Evolutionary conservation across 345 rosid genomes (phyloP), one percentile per base, ranked within the genome.

Genomic region (Theobroma cacao): DNA sequence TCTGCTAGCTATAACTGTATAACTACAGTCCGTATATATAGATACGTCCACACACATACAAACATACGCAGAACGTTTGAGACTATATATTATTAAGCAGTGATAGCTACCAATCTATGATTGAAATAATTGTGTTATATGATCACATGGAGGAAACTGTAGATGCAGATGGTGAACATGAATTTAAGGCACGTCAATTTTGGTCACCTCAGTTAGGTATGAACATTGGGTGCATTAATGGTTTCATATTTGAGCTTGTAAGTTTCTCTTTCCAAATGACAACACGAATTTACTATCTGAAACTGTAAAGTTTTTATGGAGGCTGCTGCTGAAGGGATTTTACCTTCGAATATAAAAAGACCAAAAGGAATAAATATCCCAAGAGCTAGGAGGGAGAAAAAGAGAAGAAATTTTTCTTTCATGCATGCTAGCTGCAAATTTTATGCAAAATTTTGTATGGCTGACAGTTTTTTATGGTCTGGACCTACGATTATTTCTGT

Each of bases 141-240:
- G 47, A 40, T 4, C 64, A 60, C 64, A 18, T 65, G 47, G 48
- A 36, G 47, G 30, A 36, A 65, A 65, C 7, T 36, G n/a, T 38
- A n/a, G 48, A 38, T 65, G 15, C 71, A 65, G 20, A 30, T 3
- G 75, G 15, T 72, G 75, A 72, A n/a, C 62, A 53, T 72, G 47
- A 72, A 72, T 33, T 53, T 52, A 72, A 33, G 62, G 62, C 62
- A 72, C 47, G 31, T 70, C 31, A 65, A 65, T n/a, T 65, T 38
- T n/a, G 18, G 48, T 65, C 31, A n/a, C 71, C 70, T 11, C n/a
- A 4, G 48, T 38, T 65, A 65, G 71, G 71, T 65, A 38, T 38
- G 47, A 38, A 38, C 48, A 65, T 65, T 38, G 47, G 17, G 15
- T 65, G 28, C 38, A 65, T 40, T 65, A 40, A 65, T 40, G 48